phyloP scores from a whole-genome alignment of 2,329 filamentous ascomycete genomes.

The Fusarium heterosporum region DNA sequence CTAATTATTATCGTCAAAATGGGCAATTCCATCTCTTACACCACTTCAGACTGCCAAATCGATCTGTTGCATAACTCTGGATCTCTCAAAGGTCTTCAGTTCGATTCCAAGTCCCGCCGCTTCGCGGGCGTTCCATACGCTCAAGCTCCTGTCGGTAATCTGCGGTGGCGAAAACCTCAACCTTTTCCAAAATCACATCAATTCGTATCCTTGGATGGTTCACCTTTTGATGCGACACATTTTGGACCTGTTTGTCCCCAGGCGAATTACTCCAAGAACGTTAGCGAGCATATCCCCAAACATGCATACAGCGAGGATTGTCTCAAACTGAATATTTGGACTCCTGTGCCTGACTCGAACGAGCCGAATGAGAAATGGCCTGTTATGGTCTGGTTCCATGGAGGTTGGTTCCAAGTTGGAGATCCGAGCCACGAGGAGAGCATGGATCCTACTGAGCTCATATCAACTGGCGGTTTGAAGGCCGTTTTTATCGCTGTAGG shows the following conservation, averaged over 20 bases:
- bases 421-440: constrained; percentile 56
- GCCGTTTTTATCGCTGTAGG: constrained; percentile 16
- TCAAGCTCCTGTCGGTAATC: constrained; percentile 48
- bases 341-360: not conserved
- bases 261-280: constrained; percentile 24
- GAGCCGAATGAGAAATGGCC: constrained; percentile 40
- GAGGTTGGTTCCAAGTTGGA: constrained; percentile 62
- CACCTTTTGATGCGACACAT: not conserved
- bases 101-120: constrained; percentile 51
- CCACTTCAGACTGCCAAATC: constrained; percentile 4
- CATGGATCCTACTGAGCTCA: constrained; percentile 59
- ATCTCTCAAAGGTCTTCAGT: constrained; percentile 50
- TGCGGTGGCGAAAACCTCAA: constrained; percentile 13
- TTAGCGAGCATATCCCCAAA: constrained; percentile 17
- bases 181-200: not conserved
- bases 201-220: not conserved
- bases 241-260: constrained; percentile 14
- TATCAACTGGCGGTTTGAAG: constrained; percentile 42
- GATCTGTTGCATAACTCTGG: not conserved
- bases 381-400: constrained; percentile 55
- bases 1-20: not conserved
- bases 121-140: constrained; percentile 56
- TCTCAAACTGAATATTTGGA: constrained; percentile 9
- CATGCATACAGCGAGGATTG: constrained; percentile 21
- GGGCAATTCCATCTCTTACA: constrained; percentile 24